Percentiles rank a stretch among this genome's conserved stretches.
These are phyloP conservation scores for Phytophthora pini DNA, from an alignment of 352 stramenopile species.

Conservation along the genomic window DNA sequence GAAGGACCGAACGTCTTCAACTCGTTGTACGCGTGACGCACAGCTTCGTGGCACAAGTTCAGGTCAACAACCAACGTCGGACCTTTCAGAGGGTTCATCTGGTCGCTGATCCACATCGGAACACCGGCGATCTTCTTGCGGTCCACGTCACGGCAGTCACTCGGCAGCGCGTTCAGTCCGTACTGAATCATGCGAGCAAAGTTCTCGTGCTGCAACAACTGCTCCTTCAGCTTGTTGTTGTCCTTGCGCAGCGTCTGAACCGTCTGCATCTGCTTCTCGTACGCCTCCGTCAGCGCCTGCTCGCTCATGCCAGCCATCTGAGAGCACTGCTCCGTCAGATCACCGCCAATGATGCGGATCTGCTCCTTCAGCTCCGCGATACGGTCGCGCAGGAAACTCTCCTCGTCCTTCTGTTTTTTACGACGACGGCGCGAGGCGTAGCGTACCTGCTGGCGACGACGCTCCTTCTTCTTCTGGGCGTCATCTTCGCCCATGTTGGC, in stretches of 20 bases:
- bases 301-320: constrained; percentile 86
- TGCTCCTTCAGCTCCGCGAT: constrained; percentile 88
- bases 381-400: constrained; percentile 79
- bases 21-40: constrained; percentile 82
- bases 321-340: constrained; percentile 79
- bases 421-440: constrained; percentile 80
- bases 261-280: constrained; percentile 85
- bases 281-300: constrained; percentile 77
- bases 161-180: constrained; percentile 77
- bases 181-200: constrained; percentile 89
- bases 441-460: constrained; percentile 76
- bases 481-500: constrained; percentile 55
- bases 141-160: constrained; percentile 78
- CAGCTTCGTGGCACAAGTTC: constrained; percentile 79
- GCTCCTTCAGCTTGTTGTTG: constrained; percentile 87
- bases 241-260: constrained; percentile 82
- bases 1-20: constrained; percentile 76
- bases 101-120: constrained; percentile 82
- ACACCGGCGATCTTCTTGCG: constrained; percentile 79
- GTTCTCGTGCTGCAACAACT: constrained; percentile 84
- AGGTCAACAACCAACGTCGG: constrained; percentile 79
- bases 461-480: constrained; percentile 82
- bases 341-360: constrained; percentile 82
- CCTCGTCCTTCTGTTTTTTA: constrained; percentile 88
- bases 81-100: constrained; percentile 81